Percentiles rank a stretch among this genome's conserved stretches.
Conservation (phyloP, 148 eudicot species). For the Euryodendron excelsum region DNA sequence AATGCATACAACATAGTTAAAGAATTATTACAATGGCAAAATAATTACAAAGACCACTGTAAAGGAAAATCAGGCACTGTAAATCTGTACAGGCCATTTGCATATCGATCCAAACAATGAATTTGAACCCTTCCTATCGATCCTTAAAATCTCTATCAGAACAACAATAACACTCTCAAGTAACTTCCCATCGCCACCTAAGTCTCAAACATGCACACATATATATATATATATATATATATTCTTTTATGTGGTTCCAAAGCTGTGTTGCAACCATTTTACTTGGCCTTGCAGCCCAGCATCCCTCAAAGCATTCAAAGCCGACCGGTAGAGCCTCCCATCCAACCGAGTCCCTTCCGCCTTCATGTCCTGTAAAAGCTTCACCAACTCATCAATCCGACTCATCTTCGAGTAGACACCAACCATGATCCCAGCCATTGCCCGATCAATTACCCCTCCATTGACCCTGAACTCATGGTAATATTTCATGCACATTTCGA, state of each 20-base stretch:
- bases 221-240: too few relatives aligned
- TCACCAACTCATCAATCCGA: conserved; percentile 64
- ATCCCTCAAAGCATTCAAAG: conserved; percentile 74
- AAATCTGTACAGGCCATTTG: too few relatives aligned
- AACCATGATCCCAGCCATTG: conserved; percentile 92
- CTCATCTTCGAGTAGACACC: conserved; percentile 71
- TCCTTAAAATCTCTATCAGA: too few relatives aligned
- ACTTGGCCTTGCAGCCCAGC: conserved; percentile 69
- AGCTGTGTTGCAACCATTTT: conserved; percentile 58
- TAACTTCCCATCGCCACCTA: too few relatives aligned
- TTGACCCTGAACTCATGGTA: conserved; percentile 64
- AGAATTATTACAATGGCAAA: too few relatives aligned
- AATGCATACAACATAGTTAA: too few relatives aligned
- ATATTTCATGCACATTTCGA: conserved; percentile 47
- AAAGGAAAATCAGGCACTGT: too few relatives aligned
- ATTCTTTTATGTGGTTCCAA: neutral
- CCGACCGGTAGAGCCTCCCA: conserved; percentile 68
- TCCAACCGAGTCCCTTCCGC: conserved; percentile 59
- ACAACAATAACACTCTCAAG: too few relatives aligned
- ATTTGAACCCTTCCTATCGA: too few relatives aligned
- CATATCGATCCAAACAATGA: too few relatives aligned
- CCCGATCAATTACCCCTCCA: conserved; percentile 66
- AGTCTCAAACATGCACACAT: too few relatives aligned
- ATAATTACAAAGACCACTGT: too few relatives aligned
- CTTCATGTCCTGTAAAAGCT: conserved; percentile 72